phyloP scores from a whole-genome alignment of 768 basidiomycete genomes.

The Suillus plorans region DNA sequence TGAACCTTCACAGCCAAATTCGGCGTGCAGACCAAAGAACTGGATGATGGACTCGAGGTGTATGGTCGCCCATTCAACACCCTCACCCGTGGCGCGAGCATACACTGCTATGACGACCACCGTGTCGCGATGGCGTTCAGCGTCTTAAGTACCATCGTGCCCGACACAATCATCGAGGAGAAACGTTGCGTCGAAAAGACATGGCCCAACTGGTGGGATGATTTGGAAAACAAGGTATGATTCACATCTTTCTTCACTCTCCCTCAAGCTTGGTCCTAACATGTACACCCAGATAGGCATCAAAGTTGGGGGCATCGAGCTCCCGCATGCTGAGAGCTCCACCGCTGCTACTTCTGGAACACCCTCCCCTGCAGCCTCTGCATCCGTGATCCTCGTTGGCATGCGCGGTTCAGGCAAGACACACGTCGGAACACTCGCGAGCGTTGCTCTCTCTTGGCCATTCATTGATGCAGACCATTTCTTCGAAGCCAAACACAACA shows the following conservation, averaged over 20 bases:
- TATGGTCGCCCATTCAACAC: conserved; percentile 69
- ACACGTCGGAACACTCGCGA: conserved; percentile 78
- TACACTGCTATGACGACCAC: conserved; percentile 98
- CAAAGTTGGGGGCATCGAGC: conserved; percentile 81
- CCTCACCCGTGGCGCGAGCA: conserved; percentile 67
- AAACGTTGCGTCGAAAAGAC: conserved; percentile 99
- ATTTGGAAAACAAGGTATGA: conserved; percentile 87
- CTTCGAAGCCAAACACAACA: conserved; percentile 65
- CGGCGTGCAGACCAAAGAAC: conserved; percentile 87
- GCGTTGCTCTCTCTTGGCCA: conserved; percentile 66
- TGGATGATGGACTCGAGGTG: conserved; percentile 90
- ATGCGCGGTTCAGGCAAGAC: conserved; percentile 99
- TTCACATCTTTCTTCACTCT: not conserved
- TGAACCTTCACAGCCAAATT: conserved; percentile 72
- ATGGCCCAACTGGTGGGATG: conserved; percentile 99
- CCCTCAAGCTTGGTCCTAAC: not conserved
- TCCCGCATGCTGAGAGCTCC: conserved; percentile 39
- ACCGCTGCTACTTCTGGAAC: conserved; percentile 43
- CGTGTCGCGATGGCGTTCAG: conserved; percentile 99
- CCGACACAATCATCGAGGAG: conserved; percentile 85
- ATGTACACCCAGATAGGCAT: conserved; percentile 72
- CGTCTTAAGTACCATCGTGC: conserved; percentile 74
- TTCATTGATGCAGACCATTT: conserved; percentile 83
- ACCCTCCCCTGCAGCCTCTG: conserved; percentile 34
- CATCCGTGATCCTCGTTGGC: conserved; percentile 79